Base-by-base conservation (phyloP, 2,329 filamentous ascomycete genomes). In the Plectosphaerella sp. region DNA sequence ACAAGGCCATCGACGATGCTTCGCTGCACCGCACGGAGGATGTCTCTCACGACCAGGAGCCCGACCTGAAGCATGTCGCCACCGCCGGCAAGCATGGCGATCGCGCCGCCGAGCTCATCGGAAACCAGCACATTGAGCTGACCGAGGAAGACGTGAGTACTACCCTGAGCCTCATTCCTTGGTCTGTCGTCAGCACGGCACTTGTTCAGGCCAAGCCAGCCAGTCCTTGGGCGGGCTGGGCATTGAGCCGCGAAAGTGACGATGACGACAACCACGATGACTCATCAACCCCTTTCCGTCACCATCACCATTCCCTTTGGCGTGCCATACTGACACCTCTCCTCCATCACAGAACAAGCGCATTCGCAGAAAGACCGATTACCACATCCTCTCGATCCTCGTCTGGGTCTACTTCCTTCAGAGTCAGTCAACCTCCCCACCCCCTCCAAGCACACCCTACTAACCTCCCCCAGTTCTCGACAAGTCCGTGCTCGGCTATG, bases 291-390 rank as follows among this genome's bases (percentile, higher is more conserved):
- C 16, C 16, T 7, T 18, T 41, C 1, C 18, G 11, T 8, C 3
- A 36, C 15, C 5, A 9, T 11, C 37, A 0, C 16, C 18, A 36
- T 22, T 5, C 3, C 22, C 22, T 22, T 22, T 36, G 7, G 7
- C 3, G 4, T 37, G 35, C n/a, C 7, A 12, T 7, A 41, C 37
- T 41, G 37, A 41, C 37, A 18, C 7, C 37, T 33, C 28, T 33
- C 37, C 7, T 41, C 37, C 14, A 39, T 41, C 37, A 33, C 28
- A 76, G 74, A 79, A 77, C 64, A 76, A 72, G 57, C 75, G 76
- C 9, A 85, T 87, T 55, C 73, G 78, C 22, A 74, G 73, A 41
- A 85, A 86, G 65, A 86, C 82, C 1, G 84, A 87, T 60, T 74
- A 72, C 47, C 72, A 74, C 28, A 82, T 88, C 50, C 71, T 87